Conservation (phyloP, 164 flowering plant genomes). For the Vitis labrusca region DNA sequence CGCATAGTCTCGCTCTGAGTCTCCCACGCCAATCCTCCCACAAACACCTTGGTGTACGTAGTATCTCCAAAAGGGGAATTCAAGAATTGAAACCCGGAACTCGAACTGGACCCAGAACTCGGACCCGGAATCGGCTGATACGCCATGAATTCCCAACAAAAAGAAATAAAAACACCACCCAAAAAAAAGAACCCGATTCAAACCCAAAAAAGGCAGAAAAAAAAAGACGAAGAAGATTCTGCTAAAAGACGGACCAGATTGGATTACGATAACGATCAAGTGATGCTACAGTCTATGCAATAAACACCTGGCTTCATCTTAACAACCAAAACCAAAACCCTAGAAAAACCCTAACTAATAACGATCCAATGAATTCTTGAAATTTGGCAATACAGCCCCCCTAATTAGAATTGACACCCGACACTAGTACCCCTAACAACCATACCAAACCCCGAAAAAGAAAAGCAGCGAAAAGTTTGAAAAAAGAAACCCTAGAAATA, state of each 20-base stretch:
- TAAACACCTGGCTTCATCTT: slow-evolving; percentile 15
- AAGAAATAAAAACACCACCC: background rate
- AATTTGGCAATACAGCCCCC: background rate
- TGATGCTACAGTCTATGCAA: slow-evolving; percentile 31
- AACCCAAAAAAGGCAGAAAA: slow-evolving; percentile 5
- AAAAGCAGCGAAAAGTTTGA: too few species aligned
- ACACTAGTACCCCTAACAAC: too few species aligned
- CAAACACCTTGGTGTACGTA: slow-evolving; percentile 90
- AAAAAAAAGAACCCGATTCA: background rate
- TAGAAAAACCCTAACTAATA: slow-evolving; percentile 34
- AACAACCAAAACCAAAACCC: slow-evolving; percentile 32
- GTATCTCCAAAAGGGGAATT: slow-evolving; percentile 95
- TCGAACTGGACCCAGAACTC: slow-evolving; percentile 59
- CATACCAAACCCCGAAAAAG: too few species aligned
- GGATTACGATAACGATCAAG: slow-evolving; percentile 9
- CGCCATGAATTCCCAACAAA: slow-evolving; percentile 43
- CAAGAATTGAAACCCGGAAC: slow-evolving; percentile 67
- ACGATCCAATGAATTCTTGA: slow-evolving; percentile 10
- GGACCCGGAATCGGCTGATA: slow-evolving; percentile 59
- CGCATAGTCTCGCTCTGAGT: slow-evolving; percentile 92
- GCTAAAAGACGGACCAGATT: background rate
- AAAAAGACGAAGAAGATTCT: slow-evolving; percentile 7
- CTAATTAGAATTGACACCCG: too few species aligned
- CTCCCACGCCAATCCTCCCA: slow-evolving; percentile 99
- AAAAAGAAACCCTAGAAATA: too few species aligned